Evolutionary conservation across 257 asterid genomes (phyloP).

Genomic region (Sherardia arvensis): DNA sequence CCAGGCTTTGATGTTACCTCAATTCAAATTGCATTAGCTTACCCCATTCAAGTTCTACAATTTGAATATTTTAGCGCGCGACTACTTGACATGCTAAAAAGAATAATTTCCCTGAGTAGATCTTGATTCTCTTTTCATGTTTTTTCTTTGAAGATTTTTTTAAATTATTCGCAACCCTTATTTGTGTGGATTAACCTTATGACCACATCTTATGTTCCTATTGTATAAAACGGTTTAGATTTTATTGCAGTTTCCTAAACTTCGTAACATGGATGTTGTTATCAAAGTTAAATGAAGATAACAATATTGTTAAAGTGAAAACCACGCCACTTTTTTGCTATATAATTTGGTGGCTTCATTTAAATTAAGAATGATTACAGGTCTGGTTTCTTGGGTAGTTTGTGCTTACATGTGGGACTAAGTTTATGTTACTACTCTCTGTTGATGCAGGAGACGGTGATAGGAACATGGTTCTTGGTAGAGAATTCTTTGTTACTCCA

Average conservation of each 20-base stretch:
- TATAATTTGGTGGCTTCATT: background rate
- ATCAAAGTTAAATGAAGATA: background rate
- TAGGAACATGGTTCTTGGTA: conserved; percentile 96
- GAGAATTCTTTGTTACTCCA: conserved; percentile 84
- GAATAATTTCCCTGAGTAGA: background rate
- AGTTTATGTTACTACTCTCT: conserved; percentile 5
- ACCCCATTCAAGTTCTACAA: background rate
- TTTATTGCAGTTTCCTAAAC: background rate
- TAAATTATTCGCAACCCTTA: background rate
- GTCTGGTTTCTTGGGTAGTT: background rate
- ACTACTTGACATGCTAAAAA: background rate
- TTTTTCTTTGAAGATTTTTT: background rate
- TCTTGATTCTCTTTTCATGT: background rate
- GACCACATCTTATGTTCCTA: background rate
- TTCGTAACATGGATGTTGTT: background rate
- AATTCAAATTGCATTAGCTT: background rate
- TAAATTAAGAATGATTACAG: background rate
- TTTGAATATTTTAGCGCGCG: background rate
- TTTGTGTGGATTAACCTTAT: background rate
- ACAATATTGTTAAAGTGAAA: background rate
- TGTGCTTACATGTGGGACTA: background rate
- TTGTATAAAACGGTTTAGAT: background rate
- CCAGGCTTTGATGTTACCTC: background rate
- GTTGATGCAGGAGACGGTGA: conserved; percentile 86
- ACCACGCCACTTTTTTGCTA: background rate